Conservation (phyloP, 345 rosid genomes). For the Acer campestre region DNA sequence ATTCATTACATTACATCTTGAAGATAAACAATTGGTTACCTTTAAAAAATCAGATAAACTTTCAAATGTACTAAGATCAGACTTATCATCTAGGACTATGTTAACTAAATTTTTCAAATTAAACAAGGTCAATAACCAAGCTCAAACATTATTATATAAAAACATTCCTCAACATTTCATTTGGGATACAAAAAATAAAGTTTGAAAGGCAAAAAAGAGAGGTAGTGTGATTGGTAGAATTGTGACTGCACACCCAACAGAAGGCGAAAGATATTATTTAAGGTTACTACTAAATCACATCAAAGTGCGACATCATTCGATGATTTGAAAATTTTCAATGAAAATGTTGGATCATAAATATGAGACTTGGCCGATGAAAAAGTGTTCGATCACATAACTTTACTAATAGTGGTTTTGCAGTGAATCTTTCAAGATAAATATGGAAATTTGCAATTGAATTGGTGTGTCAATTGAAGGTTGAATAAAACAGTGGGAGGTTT, state of each 20-base stretch:
- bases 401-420: too few relatives aligned
- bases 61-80: background rate
- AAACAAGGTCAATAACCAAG: background rate
- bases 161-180: background rate
- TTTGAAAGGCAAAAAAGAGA: background rate
- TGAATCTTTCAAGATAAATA: too few relatives aligned
- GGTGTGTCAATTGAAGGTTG: background rate
- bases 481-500: slow-evolving; percentile 5
- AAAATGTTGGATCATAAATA: too few relatives aligned
- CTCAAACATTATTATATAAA: background rate
- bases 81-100: background rate
- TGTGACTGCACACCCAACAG: too few relatives aligned
- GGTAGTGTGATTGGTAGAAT: background rate
- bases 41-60: background rate
- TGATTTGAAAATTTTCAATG: too few relatives aligned
- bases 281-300: too few relatives aligned
- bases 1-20: background rate
- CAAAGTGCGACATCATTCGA: too few relatives aligned
- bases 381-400: too few relatives aligned
- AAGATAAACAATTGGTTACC: background rate
- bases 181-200: background rate
- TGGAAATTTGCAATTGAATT: too few relatives aligned
- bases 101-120: background rate
- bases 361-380: too few relatives aligned
- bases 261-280: too few relatives aligned